A percentile compares a stretch with the other conserved stretches of the same genome.
These are phyloP conservation scores for Apostasia ramifera DNA, from an alignment of 106 monocot species.

Conservation along the genomic window DNA sequence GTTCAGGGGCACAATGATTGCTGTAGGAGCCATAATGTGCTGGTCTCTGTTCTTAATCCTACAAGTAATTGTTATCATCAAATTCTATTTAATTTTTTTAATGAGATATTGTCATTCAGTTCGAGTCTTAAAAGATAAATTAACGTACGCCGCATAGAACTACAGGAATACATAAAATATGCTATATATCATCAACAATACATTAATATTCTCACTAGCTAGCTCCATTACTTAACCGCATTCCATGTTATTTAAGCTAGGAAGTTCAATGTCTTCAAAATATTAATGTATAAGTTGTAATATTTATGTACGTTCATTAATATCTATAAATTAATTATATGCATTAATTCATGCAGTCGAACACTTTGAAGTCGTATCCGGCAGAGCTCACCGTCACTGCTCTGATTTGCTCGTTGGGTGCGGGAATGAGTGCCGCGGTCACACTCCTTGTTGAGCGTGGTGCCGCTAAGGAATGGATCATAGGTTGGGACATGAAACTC, in stretches of 20 bases:
- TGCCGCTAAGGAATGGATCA: constrained; percentile 29
- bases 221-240: neutral
- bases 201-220: no score
- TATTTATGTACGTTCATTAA: neutral
- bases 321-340: neutral
- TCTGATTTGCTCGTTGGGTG: constrained; percentile 58
- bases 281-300: neutral
- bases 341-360: constrained; percentile 21
- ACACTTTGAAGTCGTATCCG: constrained; percentile 53
- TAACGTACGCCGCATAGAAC: no score
- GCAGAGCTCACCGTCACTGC: constrained; percentile 55
- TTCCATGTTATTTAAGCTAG: neutral
- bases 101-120: no score
- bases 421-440: constrained; percentile 23
- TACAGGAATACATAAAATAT: no score
- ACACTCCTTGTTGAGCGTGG: constrained; percentile 35
- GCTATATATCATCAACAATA: no score
- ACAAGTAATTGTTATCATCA: constrained; percentile 31
- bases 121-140: no score
- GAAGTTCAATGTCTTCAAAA: neutral
- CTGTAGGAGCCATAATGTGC: constrained; percentile 31
- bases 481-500: constrained; percentile 44
- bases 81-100: no score
- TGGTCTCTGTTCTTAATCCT: constrained; percentile 63
- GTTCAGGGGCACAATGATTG: constrained; percentile 38